Evolutionary conservation across 352 stramenopile species (phyloP), one percentile per base, ranked within the genome.

Genomic region (Pythium biforme): DNA sequence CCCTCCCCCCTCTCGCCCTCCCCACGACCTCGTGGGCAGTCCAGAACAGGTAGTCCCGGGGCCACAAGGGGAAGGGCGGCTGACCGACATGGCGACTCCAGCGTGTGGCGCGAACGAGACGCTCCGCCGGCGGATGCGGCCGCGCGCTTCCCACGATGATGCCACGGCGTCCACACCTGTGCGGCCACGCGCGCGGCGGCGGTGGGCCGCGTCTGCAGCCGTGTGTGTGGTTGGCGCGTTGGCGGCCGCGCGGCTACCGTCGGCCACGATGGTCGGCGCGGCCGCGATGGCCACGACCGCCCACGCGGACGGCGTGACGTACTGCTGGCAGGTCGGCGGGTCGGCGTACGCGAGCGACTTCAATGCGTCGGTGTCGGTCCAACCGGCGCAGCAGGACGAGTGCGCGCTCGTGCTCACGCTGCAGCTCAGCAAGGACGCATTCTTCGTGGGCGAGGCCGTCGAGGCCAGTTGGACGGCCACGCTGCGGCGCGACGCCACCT

Each of bases 381-480:
- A 56, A 15, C 31, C 49, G 10, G 60, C 41, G 7, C 39, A 52
- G 19, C 3, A 59, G 39, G 68, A 85, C 31, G 73, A 68, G 34
- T 93, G 84, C 52, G 61, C 73, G n/a, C 51, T 91, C 10, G 55
- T 64, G 39, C 62, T 93, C 34, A 77, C 78, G 8, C 64, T 93
- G 25, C 31, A 45, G 23, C 68, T 88, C 31, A 63, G 71, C 27
- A 70, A 74, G 19, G 62, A 65, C 19, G 57, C 81, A 8, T 76
- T 87, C 43, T 83, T 83, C 56, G 75, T 74, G 20, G 76, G 79
- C 63, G 80, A 90, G 37, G 69, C 77, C 4, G 76, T 93, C 43
- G 56, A 78, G 34, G 74, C 87, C 26, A 80, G 67, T 20, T 93
- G 84, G 84, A 91, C 81, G 25, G 84, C 81, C 40, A 84, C 74